Conservation (phyloP, 768 basidiomycete genomes). For the Amanita phalloides region DNA sequence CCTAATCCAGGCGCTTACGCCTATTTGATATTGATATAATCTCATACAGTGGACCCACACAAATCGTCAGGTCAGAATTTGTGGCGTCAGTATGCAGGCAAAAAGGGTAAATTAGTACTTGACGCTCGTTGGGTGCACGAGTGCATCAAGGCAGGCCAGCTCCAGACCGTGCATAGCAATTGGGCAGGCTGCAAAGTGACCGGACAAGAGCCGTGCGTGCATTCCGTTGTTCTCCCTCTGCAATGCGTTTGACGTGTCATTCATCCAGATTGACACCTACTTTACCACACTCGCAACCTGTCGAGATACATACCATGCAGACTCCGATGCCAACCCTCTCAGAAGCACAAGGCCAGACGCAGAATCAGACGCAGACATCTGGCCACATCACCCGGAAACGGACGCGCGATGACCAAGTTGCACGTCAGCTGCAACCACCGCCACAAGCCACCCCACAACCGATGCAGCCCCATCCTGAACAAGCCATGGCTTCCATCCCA, state of each 20-base stretch:
- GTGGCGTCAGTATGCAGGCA: slow-evolving; percentile 67
- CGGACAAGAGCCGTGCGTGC: slow-evolving; percentile 58
- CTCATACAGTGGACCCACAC: slow-evolving; percentile 58
- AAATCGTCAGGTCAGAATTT: slow-evolving; percentile 74
- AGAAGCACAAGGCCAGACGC: neutral
- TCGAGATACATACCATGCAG: slow-evolving; percentile 9
- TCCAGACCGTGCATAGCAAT: slow-evolving; percentile 67
- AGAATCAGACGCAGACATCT: neutral
- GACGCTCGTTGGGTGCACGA: slow-evolving; percentile 67
- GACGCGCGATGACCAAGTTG: slow-evolving; percentile 3
- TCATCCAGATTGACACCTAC: slow-evolving; percentile 4
- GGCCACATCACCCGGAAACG: slow-evolving; percentile 2
- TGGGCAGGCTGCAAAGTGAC: slow-evolving; percentile 79
- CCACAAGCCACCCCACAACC: slow-evolving; percentile 7
- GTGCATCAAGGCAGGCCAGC: slow-evolving; percentile 55
- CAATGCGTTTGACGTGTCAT: neutral
- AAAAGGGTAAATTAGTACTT: slow-evolving; percentile 73
- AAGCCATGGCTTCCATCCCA: slow-evolving; percentile 9
- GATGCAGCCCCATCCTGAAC: slow-evolving; percentile 8
- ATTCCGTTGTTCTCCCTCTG: neutral
- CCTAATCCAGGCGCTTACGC: slow-evolving; percentile 7
- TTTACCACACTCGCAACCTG: slow-evolving; percentile 11
- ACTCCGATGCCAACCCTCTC: slow-evolving; percentile 4
- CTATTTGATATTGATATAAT: neutral
- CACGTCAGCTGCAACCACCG: slow-evolving; percentile 4